A percentile compares a stretch with the other conserved stretches of the same genome.
Evolutionary conservation across 139 green algal genomes (phyloP).

Genomic region (Dunaliella primolecta): DNA sequence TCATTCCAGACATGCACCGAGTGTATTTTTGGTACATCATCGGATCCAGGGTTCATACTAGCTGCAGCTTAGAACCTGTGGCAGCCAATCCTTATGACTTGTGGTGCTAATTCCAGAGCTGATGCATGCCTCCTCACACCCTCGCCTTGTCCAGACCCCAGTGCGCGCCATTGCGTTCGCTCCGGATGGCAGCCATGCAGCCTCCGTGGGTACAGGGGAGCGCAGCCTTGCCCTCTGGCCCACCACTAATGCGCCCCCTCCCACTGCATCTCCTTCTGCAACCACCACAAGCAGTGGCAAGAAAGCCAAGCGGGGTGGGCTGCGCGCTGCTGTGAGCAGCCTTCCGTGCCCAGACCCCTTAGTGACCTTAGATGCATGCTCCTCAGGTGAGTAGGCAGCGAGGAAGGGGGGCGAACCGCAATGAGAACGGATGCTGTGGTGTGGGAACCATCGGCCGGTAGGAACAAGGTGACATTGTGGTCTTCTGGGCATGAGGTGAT

Average conservation of each 20-base stretch:
- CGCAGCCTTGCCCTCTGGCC: constrained; percentile 60
- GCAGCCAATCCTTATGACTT: background rate
- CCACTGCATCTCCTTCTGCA: background rate
- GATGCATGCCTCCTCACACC: background rate
- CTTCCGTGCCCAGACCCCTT: constrained; percentile 20
- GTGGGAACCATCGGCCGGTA: too few species aligned
- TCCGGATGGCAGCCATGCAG: constrained; percentile 40
- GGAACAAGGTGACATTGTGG: too few species aligned
- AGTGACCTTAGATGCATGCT: constrained; percentile 44
- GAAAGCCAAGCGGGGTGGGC: constrained; percentile 27
- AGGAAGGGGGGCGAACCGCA: too few species aligned
- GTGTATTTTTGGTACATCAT: too few species aligned
- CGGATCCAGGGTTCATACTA: background rate
- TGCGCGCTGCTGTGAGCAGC: constrained; percentile 1
- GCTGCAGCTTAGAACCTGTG: background rate
- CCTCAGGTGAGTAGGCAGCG: constrained; percentile 40
- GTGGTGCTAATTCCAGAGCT: background rate
- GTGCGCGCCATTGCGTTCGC: constrained; percentile 42
- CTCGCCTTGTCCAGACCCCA: constrained; percentile 30
- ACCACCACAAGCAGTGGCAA: constrained; percentile 16
- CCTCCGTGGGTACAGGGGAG: constrained; percentile 55
- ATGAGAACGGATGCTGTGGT: too few species aligned
- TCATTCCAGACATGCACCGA: too few species aligned
- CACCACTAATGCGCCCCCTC: constrained; percentile 12
- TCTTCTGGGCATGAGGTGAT: too few species aligned